Evolutionary conservation across 164 flowering plant genomes (phyloP).

Genomic region (Protea cynaroides): DNA sequence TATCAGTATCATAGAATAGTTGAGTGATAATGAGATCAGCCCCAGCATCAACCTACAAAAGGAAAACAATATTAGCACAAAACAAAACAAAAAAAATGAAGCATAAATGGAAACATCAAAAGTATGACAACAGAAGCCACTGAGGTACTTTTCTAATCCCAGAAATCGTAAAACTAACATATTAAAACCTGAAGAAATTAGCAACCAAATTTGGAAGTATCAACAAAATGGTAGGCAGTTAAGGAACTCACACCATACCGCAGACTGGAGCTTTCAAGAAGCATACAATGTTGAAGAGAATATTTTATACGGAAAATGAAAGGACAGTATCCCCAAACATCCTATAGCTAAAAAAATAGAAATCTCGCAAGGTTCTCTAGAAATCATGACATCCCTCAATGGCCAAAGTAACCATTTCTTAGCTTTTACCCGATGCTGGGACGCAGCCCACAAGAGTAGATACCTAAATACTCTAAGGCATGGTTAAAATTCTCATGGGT

Average conservation of each 20-base stretch:
- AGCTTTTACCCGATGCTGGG: too few species aligned
- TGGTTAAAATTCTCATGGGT: too few species aligned
- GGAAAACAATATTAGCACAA: constrained; percentile 4
- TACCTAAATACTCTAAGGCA: too few species aligned
- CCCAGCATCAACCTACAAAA: constrained; percentile 87
- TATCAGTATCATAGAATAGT: constrained; percentile 88
- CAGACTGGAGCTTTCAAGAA: background rate
- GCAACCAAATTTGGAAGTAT: background rate
- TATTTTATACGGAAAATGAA: background rate
- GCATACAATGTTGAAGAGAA: background rate
- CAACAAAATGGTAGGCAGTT: too few species aligned
- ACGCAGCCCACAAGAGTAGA: too few species aligned
- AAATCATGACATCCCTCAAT: background rate
- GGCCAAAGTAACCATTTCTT: background rate
- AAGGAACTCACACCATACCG: too few species aligned
- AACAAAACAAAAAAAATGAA: constrained; percentile 1
- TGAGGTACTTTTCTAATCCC: too few species aligned
- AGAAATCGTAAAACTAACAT: background rate
- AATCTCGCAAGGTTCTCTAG: background rate
- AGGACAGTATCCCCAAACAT: background rate
- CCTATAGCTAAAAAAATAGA: background rate
- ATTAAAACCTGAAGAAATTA: background rate
- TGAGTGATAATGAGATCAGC: constrained; percentile 95
- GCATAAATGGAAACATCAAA: too few species aligned
- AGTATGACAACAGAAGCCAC: too few species aligned